Evolutionary conservation across 2,329 filamentous ascomycete species (phyloP), one percentile per base, ranked within the genome.

Genomic region (Allantophomopsis cytisporea): DNA sequence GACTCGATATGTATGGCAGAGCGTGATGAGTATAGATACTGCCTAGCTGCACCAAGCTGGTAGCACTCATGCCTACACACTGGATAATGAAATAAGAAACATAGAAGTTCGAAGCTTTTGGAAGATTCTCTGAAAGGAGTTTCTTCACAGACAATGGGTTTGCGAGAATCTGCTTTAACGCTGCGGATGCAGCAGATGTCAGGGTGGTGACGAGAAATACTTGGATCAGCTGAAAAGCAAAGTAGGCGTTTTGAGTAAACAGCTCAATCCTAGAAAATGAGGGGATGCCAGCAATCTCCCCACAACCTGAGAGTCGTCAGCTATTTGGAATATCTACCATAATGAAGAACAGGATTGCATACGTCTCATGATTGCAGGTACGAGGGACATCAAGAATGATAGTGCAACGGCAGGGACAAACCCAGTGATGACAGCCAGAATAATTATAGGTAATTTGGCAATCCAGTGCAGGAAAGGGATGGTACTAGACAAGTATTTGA

Each of bases 191-290:
- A 2, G 74, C 70, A 11, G 75, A 79, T 5, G 74, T 65, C 15
- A 83, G 45, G 1, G 78, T 81, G 2, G 75, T 71, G n/a, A 83
- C 68, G 31, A 83, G 59, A 57, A 83, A 83, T 15, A 80, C 75
- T 50, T 83, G 76, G 13, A 81, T 60, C 31, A 83, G 66, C 49
- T 74, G 69, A 52, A 75, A 75, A 31, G 66, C 63, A 46, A 80
- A 83, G 58, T 76, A 82, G 50, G 64, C 71, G 50, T 74, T 78
- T 48, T 82, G 73, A 1, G 71, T 70, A 12, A 69, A 71, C 16
- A 80, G 57, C 49, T 83, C 78, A 7, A 79, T 65, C 4, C 68
- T 66, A 4, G 74, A 69, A 11, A 65, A 57, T 7, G 73, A 77
- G 2, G 76, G 70, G 14, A 66, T 67, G 37, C 77, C 77, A 37